phyloP scores from a whole-genome alignment of 768 basidiomycete genomes.

The Roridomyces roridus region DNA sequence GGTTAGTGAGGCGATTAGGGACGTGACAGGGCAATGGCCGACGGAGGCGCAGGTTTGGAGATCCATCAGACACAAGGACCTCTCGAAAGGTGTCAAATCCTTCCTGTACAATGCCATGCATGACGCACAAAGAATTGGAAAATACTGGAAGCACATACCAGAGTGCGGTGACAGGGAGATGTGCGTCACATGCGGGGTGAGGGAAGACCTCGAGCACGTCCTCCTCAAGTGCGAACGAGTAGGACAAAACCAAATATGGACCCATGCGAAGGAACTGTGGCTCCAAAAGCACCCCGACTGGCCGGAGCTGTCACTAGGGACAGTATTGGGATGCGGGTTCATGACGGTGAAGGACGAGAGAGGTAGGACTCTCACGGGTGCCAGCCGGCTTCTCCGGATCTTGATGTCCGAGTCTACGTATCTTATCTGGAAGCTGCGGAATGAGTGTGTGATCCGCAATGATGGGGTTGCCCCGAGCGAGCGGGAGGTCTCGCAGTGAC shows the following conservation, averaged over 20 bases:
- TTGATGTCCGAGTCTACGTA: slow-evolving; percentile 33
- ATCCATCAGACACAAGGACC: background rate
- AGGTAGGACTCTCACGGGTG: slow-evolving; percentile 1
- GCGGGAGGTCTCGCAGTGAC: no score
- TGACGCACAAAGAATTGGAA: background rate
- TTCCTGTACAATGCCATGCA: slow-evolving; percentile 2
- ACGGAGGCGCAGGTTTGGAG: slow-evolving; percentile 3
- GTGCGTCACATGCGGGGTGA: background rate
- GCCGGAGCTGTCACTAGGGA: slow-evolving; percentile 16
- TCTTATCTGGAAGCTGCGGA: slow-evolving; percentile 34
- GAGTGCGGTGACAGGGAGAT: background rate
- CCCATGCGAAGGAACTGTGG: background rate
- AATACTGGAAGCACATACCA: slow-evolving; percentile 6
- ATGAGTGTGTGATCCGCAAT: slow-evolving; percentile 27
- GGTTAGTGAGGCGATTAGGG: no score
- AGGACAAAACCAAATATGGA: background rate
- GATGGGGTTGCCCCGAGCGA: no score
- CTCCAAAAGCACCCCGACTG: background rate
- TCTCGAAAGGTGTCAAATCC: background rate
- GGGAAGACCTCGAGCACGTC: background rate
- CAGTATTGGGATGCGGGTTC: slow-evolving; percentile 17
- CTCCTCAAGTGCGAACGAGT: slow-evolving; percentile 11
- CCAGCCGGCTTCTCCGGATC: slow-evolving; percentile 24
- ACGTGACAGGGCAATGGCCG: no score
- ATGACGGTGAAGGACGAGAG: background rate